Evolutionary conservation across 192 early-diverging fungal species (phyloP), one percentile per base, ranked within the genome.

Genomic region (Coemansia sp.): DNA sequence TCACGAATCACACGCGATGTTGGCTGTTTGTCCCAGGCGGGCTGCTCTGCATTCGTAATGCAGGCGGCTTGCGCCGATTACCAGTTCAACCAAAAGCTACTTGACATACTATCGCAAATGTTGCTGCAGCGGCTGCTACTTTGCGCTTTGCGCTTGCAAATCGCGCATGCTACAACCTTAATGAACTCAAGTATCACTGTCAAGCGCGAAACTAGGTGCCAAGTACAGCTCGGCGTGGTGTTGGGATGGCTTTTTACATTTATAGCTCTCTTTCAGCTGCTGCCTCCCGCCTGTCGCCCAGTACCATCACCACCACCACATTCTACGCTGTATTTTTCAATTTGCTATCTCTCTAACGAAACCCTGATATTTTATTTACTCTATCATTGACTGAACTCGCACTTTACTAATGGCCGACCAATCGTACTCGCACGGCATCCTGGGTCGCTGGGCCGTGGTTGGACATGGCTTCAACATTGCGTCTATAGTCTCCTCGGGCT

Each of bases 371-470:
- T 33, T 8, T 14, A 28, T 16, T 58, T 14, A 6, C 21, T 1
- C 55, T 26, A 8, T 35, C n/a, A 26, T 33, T 11, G 10, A 52
- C 10, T 10, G 21, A 52, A 23, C 55, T 58, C 32, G 28, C 13
- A 32, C 11, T 43, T 35, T 17, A 42, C 52, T 11, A 57, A 63
- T 70, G 68, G 10, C 60, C 13, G 35, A 44, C n/a, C 39, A 52
- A 39, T 61, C 39, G 26, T 62, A 68, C 49, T 43, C 68, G 1
- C 78, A 80, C 47, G 78, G 78, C 9, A 62, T 75, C 19, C 67
- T 80, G 19, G 78, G 78, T 19, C 57, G 72, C 32, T 80, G 78
- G 78, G 78, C 78, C 10, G 78, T 80, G 6, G 67, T 80, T 43
- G 74, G 78, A 3, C 64, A 72, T 42, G 78, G 78, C 2, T 75